phyloP scores from a whole-genome alignment of 345 rosid species.

The Rhizophora apiculata region DNA sequence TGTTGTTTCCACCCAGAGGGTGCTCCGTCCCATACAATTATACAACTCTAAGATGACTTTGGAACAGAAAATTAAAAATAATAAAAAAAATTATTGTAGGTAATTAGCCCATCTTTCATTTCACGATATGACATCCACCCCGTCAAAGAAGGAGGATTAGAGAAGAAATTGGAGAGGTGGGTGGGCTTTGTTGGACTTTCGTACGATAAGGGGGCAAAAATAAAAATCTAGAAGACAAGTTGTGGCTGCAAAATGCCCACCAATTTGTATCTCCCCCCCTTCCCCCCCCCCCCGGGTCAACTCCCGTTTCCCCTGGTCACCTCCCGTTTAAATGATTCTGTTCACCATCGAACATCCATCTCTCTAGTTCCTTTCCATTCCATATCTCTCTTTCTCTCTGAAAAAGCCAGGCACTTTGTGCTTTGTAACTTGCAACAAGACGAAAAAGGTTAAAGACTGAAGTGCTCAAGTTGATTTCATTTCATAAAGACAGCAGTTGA shows the following conservation, averaged over 20 bases:
- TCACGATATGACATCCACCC: slow-evolving; percentile 18
- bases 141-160: slow-evolving; percentile 35
- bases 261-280: slow-evolving; percentile 15
- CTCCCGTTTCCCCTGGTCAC: not conserved
- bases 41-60: too few relatives aligned
- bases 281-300: slow-evolving; percentile 22
- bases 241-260: slow-evolving; percentile 59
- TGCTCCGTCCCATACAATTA: too few relatives aligned
- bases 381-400: slow-evolving; percentile 16
- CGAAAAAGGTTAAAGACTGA: not conserved
- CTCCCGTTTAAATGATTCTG: slow-evolving; percentile 24
- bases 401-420: slow-evolving; percentile 5
- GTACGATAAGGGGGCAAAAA: slow-evolving; percentile 16
- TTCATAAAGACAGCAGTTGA: not conserved
- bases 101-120: not conserved
- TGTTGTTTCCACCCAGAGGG: not conserved
- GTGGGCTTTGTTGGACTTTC: slow-evolving; percentile 31
- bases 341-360: slow-evolving; percentile 11
- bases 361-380: not conserved
- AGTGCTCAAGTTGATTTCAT: not conserved
- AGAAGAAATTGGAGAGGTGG: slow-evolving; percentile 38
- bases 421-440: not conserved
- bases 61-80: too few relatives aligned
- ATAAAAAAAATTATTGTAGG: not conserved
- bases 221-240: slow-evolving; percentile 26